Percentiles rank a stretch among this genome's conserved stretches.
phyloP scores from a whole-genome alignment of 192 early-diverging fungal species.

The Pecoramyces ruminantium region DNA sequence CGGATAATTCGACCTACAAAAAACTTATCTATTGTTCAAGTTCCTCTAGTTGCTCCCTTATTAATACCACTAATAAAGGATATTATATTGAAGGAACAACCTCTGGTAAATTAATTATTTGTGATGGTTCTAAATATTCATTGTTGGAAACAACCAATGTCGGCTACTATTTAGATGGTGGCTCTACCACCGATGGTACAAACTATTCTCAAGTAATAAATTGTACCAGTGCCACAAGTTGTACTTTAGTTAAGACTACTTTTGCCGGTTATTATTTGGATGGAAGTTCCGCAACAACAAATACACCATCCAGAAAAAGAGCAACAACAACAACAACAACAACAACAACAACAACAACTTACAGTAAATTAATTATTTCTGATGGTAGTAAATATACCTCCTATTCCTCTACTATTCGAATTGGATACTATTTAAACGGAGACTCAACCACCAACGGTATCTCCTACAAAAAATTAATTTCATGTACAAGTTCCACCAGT shows the following conservation, averaged over 20 bases:
- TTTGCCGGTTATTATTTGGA: neutral
- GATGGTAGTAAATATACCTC: too few relatives aligned
- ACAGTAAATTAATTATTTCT: too few relatives aligned
- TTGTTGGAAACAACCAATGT: neutral
- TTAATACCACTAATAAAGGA: neutral
- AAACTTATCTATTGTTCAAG: neutral
- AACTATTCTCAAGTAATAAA: neutral
- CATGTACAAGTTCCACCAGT: too few relatives aligned
- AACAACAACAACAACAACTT: too few relatives aligned
- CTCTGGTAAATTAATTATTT: neutral
- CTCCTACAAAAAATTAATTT: too few relatives aligned
- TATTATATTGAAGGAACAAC: neutral
- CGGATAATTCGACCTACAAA: neutral
- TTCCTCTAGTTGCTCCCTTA: neutral
- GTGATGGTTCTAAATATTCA: neutral
- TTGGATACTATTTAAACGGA: too few relatives aligned
- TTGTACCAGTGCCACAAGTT: neutral
- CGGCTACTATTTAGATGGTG: neutral
- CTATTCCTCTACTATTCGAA: too few relatives aligned
- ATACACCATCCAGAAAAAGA: too few relatives aligned
- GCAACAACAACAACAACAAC: too few relatives aligned
- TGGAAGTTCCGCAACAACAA: neutral
- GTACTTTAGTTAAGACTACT: neutral
- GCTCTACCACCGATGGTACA: neutral
- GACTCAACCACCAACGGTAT: too few relatives aligned